Evolutionary conservation across 257 asterid genomes (phyloP), one percentile per base, ranked within the genome.

Genomic region (Nicotiana sylvestris): DNA sequence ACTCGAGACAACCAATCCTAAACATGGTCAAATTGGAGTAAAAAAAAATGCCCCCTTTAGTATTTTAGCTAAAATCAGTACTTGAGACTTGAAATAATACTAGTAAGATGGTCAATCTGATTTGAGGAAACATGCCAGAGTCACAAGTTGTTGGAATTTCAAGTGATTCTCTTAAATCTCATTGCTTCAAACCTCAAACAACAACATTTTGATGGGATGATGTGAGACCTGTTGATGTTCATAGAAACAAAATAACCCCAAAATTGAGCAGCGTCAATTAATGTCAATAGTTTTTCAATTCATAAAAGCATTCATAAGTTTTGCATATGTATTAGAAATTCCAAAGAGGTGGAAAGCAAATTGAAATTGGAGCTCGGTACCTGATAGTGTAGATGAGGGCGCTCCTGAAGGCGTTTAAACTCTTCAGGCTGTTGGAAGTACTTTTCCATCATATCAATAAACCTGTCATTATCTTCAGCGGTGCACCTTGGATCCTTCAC

Each of bases 321-420:
- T 6, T 6, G 46, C 0, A 18, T 12, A 58, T 58, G 30, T 60
- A 18, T 60, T n/a, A 21, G 32, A 62, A 62, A 62, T 62, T 18
- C 64, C 11, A 18, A 18, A 68, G 53, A 16, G 39, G 32, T 17
- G 37, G 25, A 76, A 53, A 15, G 64, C 18, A 77, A 77, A 60
- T 43, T 60, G 58, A 82, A 70, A 5, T 11, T 9, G 2, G 16
- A 13, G 21, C 21, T 21, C 21, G 21, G 2, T 43, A 95, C 99
- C 95, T 96, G 99, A 87, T 96, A 96, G 84, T 96, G 99, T 46
- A 96, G 94, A 25, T 92, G 90, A n/a, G 97, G 93, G 3, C 99
- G 98, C 82, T 93, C 94, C 82, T 96, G 99, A 4, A 84, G 92
- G 87, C 90, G 93, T 91, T 96, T 94, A 91, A 96, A 93, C 55